Evolutionary conservation across 495 filamentous ascomycete species (phyloP).

Genomic region (Clavariopsis aquatica): DNA sequence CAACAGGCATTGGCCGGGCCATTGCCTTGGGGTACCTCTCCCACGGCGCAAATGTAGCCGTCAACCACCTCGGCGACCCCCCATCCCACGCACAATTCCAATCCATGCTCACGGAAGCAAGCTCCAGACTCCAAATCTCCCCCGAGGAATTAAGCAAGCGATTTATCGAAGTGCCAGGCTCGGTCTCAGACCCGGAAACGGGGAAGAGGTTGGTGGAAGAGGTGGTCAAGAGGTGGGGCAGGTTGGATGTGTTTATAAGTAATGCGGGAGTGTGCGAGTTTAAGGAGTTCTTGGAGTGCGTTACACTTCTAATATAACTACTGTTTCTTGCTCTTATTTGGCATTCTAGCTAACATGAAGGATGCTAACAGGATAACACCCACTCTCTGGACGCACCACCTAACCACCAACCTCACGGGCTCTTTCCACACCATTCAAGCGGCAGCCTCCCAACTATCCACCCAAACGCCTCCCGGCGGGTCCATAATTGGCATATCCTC

Average conservation of each 20-base stretch:
- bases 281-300: conserved; percentile 72
- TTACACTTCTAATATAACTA: conserved; percentile 5
- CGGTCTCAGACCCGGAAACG: conserved; percentile 45
- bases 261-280: conserved; percentile 89
- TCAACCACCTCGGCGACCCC: conserved; percentile 47
- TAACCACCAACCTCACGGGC: conserved; percentile 79
- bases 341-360: too few relatives aligned
- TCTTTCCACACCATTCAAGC: conserved; percentile 85
- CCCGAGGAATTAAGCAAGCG: conserved; percentile 18
- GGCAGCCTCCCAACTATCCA: conserved; percentile 76
- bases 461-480: conserved; percentile 62
- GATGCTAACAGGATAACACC: conserved; percentile 27
- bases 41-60: conserved; percentile 45
- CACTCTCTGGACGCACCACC: conserved; percentile 63
- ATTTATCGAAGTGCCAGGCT: conserved; percentile 45
- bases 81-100: conserved; percentile 42
- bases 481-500: conserved; percentile 80
- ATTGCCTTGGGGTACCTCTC: conserved; percentile 47
- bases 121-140: too few relatives aligned
- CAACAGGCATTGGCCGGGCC: conserved; percentile 46
- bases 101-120: conserved; percentile 39
- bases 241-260: conserved; percentile 78
- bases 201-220: conserved; percentile 42
- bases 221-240: conserved; percentile 53
- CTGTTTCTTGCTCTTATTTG: too few relatives aligned